Base-by-base conservation (phyloP, 352 stramenopile species). In the Aphanomyces euteiches region DNA sequence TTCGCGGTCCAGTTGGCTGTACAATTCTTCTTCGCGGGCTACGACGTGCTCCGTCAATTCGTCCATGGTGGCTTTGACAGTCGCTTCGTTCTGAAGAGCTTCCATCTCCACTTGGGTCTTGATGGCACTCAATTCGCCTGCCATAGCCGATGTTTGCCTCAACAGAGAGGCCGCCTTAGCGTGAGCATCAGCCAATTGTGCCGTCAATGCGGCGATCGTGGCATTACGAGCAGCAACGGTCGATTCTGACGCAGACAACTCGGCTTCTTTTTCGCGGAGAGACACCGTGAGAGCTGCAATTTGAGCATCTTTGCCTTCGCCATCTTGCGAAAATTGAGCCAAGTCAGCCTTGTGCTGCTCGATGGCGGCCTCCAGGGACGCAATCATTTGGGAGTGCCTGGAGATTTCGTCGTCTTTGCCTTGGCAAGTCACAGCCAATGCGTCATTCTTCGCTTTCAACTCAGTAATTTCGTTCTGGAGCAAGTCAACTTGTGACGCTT, bases 1-100 rank as follows among this genome's bases (percentile, higher is more conserved):
- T 73, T 95, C 86, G 1, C 78, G 79, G 37, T 89, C 37, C 53
- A 92, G 87, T 15, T 77, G 82, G 39, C 82, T 76, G 66, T 92
- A 87, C 41, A 96, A 66, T 13, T 85, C 74, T 8, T 79, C 58
- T 57, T 94, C 84, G 1, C 87, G 78, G n/a, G 28, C n/a, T 37
- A n/a, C 8, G 19, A 61, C 54, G 13, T 40, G 7, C 7, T 73
- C 66, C 0, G 73, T 68, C 2, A 88, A 77, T 43, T 85, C 76
- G 7, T 76, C 53, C 7, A 87, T 64, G 2, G 92, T 64, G 36
- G 73, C 67, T 12, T 76, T n/a, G 72, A 91, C 74, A 7, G 75
- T 72, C 8, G 72, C 74, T 17, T 88, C 76, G 3, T 72, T 48
- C 7, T 73, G 56, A 37, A 91, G 76, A 54, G 87, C 76, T 1